A percentile compares a stretch with the other conserved stretches of the same genome.
Evolutionary conservation across 148 eudicot genomes (phyloP).

Genomic region (Euryodendron excelsum): DNA sequence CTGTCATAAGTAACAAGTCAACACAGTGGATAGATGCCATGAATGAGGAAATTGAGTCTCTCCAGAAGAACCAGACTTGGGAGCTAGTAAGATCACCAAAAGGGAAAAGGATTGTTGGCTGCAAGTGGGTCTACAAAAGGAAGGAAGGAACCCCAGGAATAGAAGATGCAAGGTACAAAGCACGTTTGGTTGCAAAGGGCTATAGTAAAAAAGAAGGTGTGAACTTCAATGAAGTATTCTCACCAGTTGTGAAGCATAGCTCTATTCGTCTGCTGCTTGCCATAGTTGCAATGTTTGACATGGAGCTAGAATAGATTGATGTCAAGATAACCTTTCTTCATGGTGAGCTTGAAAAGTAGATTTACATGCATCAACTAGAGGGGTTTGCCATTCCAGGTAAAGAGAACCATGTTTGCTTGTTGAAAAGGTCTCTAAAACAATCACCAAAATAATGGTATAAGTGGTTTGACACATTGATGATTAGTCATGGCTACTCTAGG

Average conservation of each 20-base stretch:
- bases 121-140: slow-evolving; percentile 10
- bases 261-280: slow-evolving; percentile 5
- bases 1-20: not conserved
- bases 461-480: not conserved
- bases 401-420: not conserved
- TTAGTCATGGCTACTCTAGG: not conserved
- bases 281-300: not conserved
- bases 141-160: not conserved
- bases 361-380: slow-evolving; percentile 2
- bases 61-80: slow-evolving; percentile 7
- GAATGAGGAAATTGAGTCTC: slow-evolving; percentile 4
- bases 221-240: slow-evolving; percentile 15
- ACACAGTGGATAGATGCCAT: not conserved
- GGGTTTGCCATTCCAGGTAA: not conserved
- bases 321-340: slow-evolving; percentile 12
- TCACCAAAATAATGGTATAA: not conserved
- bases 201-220: not conserved
- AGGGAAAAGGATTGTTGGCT: not conserved
- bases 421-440: not conserved
- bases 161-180: not conserved
- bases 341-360: not conserved
- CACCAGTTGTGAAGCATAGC: not conserved
- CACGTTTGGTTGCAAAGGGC: not conserved
- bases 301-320: slow-evolving; percentile 18
- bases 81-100: not conserved